A percentile compares a stretch with the other conserved stretches of the same genome.
These are phyloP conservation scores for Aristolochia californica DNA, from an alignment of 164 flowering plant genomes.

Conservation along the genomic window DNA sequence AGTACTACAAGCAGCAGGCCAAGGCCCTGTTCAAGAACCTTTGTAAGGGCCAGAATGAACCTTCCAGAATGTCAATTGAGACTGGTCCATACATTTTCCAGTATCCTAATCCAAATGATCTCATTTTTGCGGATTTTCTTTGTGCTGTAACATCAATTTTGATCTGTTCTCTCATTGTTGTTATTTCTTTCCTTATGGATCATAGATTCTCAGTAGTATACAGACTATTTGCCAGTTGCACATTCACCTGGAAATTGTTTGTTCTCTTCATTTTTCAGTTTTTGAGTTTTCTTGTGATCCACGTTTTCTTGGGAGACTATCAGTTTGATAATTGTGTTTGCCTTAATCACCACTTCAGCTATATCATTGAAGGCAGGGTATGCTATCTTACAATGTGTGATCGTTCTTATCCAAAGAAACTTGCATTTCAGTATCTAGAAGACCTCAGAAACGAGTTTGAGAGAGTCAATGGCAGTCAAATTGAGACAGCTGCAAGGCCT, in stretches of 20 bases:
- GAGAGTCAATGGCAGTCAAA: slow-evolving; percentile 71
- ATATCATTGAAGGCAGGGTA: slow-evolving; percentile 84
- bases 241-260: background rate
- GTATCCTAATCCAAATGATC: slow-evolving; percentile 44
- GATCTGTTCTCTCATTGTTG: too few species aligned
- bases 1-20: slow-evolving; percentile 64
- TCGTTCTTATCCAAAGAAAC: slow-evolving; percentile 89
- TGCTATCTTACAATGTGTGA: slow-evolving; percentile 94
- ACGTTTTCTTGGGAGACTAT: background rate
- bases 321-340: slow-evolving; percentile 1
- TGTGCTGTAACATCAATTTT: too few species aligned
- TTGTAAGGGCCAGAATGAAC: slow-evolving; percentile 55
- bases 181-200: too few species aligned
- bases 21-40: slow-evolving; percentile 71
- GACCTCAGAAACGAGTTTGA: slow-evolving; percentile 88
- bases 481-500: slow-evolving; percentile 95
- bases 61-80: slow-evolving; percentile 85
- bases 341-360: slow-evolving; percentile 53
- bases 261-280: background rate
- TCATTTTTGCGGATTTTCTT: too few species aligned
- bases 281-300: background rate
- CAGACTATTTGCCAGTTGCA: background rate
- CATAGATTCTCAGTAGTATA: background rate
- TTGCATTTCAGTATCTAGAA: slow-evolving; percentile 81
- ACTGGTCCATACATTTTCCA: slow-evolving; percentile 73